Evolutionary conservation across 2,329 filamentous ascomycete genomes (phyloP), one percentile per base, ranked within the genome.

Genomic region (Knufia petricola): DNA sequence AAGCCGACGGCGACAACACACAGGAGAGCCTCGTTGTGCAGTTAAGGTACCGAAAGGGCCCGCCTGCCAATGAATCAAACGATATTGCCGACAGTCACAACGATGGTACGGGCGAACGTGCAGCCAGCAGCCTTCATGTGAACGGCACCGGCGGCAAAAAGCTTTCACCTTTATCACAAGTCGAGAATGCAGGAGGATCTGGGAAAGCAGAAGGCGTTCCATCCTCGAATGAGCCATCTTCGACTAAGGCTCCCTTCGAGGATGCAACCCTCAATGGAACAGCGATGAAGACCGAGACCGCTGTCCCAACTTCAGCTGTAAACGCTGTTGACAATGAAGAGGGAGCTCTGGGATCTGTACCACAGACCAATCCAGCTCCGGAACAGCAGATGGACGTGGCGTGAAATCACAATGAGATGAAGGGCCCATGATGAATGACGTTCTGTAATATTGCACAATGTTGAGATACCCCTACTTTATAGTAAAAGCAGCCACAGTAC

Each of bases 1-100:
- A 64, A 17, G 59, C 60, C 21, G 64, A 65, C 30, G 44, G 26
- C 3, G 62, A 60, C 3, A 77, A 78, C 47, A 58, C 52, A 10
- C 74, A 79, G 61, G 66, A 65, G 19, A 86, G 80, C 56, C 73
- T 90, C 34, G 75, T 95, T 44, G 83, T 95, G 49, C 89, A 85
- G 63, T 72, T 95, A 12, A 62, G 67, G 57, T 72, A 72, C 55
- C 46, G 52, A 19, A 47, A 39, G 30, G 20, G n/a, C 9, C 23
- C 32, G 6, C 28, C 37, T 4, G 26, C 26, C 3, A 31, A 31
- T 19, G 41, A 26, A 3, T 12, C 30, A 21, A 36, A 46, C 17
- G 37, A 19, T 39, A 3, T 3, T 9, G n/a, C 12, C 12, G 37
- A 9, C 17, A 21, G 4, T 7, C 6, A 37, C 19, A 20, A 19